A percentile compares a stretch with the other conserved stretches of the same genome.
phyloP scores from a whole-genome alignment of 2,329 filamentous ascomycete species.

The Phialophora expanda region DNA sequence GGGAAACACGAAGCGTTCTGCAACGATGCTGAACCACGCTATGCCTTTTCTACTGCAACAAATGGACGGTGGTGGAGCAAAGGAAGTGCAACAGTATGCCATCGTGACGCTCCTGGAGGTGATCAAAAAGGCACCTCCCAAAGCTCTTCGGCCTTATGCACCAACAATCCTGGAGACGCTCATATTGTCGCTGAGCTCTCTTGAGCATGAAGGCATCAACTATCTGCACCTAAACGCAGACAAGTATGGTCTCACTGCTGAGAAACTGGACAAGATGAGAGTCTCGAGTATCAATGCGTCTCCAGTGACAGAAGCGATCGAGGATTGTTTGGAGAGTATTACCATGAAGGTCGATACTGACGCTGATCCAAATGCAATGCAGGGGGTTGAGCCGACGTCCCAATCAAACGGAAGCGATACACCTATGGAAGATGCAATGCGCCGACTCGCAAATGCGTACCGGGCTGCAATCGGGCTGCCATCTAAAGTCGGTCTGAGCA shows the following conservation, averaged over 20 bases:
- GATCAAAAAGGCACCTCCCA: constrained; percentile 82
- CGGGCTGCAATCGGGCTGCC: constrained; percentile 88
- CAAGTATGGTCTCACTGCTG: constrained; percentile 81
- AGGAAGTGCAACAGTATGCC: constrained; percentile 85
- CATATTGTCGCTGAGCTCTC: constrained; percentile 78
- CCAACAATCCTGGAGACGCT: constrained; percentile 80
- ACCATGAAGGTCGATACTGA: constrained; percentile 63
- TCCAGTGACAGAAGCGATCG: constrained; percentile 89
- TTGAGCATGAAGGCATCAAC: constrained; percentile 88
- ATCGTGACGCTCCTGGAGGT: constrained; percentile 84
- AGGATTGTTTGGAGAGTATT: constrained; percentile 82
- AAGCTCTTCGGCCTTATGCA: constrained; percentile 77
- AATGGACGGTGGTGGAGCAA: constrained; percentile 77
- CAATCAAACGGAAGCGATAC: not conserved
- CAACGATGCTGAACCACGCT: constrained; percentile 81
- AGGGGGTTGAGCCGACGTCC: constrained; percentile 29
- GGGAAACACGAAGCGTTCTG: constrained; percentile 67
- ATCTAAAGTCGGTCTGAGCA: constrained; percentile 88
- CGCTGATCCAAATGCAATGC: constrained; percentile 27
- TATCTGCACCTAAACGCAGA: constrained; percentile 89
- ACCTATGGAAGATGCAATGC: constrained; percentile 71
- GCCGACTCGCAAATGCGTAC: constrained; percentile 76
- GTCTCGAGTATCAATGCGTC: constrained; percentile 81
- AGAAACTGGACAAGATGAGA: constrained; percentile 87
- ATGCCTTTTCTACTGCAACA: constrained; percentile 89